These are phyloP conservation scores for Astrothelium macrocarpum DNA, from an alignment of 495 filamentous ascomycete species.

Conservation along the genomic window DNA sequence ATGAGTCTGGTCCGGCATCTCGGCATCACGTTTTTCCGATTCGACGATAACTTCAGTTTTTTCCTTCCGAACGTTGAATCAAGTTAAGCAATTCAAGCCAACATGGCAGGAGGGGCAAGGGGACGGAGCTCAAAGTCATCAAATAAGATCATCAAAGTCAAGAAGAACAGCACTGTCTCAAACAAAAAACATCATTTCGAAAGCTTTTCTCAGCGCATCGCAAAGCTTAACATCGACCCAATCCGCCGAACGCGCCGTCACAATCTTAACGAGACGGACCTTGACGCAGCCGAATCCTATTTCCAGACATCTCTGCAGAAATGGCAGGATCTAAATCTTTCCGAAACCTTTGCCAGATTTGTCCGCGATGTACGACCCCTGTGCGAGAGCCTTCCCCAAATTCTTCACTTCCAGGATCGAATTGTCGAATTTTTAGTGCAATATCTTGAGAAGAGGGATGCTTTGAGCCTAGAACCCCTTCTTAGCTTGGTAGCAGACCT, in stretches of 20 bases:
- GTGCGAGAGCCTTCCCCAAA: conserved; percentile 81
- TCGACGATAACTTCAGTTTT: neutral
- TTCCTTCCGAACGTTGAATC: neutral
- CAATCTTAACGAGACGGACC: conserved; percentile 67
- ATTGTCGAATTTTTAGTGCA: conserved; percentile 70
- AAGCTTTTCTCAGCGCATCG: conserved; percentile 83
- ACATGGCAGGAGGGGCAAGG: conserved; percentile 40
- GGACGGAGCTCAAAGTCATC: conserved; percentile 56
- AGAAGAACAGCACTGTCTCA: conserved; percentile 50
- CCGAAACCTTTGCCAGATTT: conserved; percentile 67
- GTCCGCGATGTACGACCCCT: conserved; percentile 59
- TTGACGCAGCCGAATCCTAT: conserved; percentile 60
- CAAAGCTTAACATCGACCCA: conserved; percentile 88
- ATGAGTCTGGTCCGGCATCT: too few relatives aligned
- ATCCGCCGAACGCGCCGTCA: conserved; percentile 74
- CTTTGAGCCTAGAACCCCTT: conserved; percentile 70
- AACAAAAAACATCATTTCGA: conserved; percentile 82
- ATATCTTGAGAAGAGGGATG: conserved; percentile 67
- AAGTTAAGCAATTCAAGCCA: neutral
- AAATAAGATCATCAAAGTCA: conserved; percentile 42
- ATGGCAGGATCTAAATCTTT: conserved; percentile 87
- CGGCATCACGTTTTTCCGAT: neutral
- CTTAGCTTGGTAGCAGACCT: conserved; percentile 78
- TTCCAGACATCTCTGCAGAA: conserved; percentile 70
- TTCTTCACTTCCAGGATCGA: conserved; percentile 74